These are phyloP conservation scores for Smittium culicis DNA, from an alignment of 371 early-diverging fungal species.

Conservation along the genomic window DNA sequence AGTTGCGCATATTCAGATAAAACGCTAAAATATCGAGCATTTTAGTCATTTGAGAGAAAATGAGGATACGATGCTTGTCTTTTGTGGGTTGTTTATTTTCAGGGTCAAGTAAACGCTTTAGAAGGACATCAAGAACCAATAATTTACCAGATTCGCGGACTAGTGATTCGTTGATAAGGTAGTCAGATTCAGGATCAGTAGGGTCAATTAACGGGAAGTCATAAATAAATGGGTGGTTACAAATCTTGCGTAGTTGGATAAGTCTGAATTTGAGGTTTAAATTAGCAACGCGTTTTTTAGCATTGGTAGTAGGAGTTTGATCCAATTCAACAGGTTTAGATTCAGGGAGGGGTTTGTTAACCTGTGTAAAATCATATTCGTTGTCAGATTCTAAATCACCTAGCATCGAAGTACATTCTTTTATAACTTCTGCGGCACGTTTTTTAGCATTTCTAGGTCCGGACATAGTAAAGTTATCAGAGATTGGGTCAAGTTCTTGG, in stretches of 20 bases:
- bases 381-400: background rate
- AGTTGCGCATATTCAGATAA: slow-evolving; percentile 62
- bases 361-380: background rate
- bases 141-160: slow-evolving; percentile 66
- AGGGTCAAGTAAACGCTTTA: slow-evolving; percentile 49
- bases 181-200: slow-evolving; percentile 26
- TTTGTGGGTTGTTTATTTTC: slow-evolving; percentile 11
- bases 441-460: background rate
- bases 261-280: slow-evolving; percentile 54
- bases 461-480: background rate
- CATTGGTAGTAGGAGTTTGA: background rate
- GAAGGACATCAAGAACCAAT: slow-evolving; percentile 63
- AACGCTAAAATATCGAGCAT: slow-evolving; percentile 87
- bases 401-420: background rate
- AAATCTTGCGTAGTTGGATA: slow-evolving; percentile 91
- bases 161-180: slow-evolving; percentile 24
- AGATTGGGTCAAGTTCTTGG: background rate
- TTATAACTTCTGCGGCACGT: background rate
- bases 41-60: slow-evolving; percentile 88
- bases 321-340: background rate
- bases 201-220: slow-evolving; percentile 45
- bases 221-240: slow-evolving; percentile 90
- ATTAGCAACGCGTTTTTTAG: slow-evolving; percentile 14
- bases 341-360: background rate
- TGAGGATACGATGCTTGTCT: slow-evolving; percentile 72